Percentiles rank a stretch among this genome's conserved stretches.
phyloP scores from a whole-genome alignment of 805 yeast species.

The Metahyphopichia silvanorum region DNA sequence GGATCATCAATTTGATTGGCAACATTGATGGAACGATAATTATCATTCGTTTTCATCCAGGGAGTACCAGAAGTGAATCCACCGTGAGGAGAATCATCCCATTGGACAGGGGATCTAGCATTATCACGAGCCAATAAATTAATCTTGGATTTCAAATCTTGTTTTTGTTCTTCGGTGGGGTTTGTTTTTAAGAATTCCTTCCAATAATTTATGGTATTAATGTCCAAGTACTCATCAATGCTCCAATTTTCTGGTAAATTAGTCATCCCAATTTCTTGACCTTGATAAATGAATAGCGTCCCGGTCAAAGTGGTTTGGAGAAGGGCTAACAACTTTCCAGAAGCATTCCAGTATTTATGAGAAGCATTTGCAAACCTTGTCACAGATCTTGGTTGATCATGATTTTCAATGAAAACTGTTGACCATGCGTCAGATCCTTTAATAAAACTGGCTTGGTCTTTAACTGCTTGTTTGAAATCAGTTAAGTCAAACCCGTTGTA shows the following conservation, averaged over 20 bases:
- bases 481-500: conserved; percentile 25
- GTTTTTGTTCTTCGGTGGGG: conserved; percentile 1
- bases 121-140: conserved; percentile 42
- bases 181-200: conserved; percentile 15
- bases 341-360: conserved; percentile 21
- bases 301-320: conserved; percentile 44
- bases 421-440: conserved; percentile 51
- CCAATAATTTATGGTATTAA: conserved; percentile 40
- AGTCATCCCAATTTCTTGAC: conserved; percentile 52
- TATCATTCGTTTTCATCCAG: conserved; percentile 47
- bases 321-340: conserved; percentile 45
- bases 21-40: conserved; percentile 43
- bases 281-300: conserved; percentile 50
- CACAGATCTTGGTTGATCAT: conserved; percentile 50
- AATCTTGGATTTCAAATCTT: conserved; percentile 21
- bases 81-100: conserved; percentile 39
- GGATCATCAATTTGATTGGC: conserved; percentile 39
- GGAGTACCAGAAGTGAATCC: conserved; percentile 46
- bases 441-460: conserved; percentile 26
- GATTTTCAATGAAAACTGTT: conserved; percentile 49
- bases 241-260: conserved; percentile 42
- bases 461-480: conserved; percentile 35
- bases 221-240: conserved; percentile 45
- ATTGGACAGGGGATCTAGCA: conserved; percentile 49
- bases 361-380: conserved; percentile 45